Percentiles rank a stretch among this genome's conserved stretches.
phyloP scores from a whole-genome alignment of 208 protist species.

The Acanthamoeba culbertsoni region DNA sequence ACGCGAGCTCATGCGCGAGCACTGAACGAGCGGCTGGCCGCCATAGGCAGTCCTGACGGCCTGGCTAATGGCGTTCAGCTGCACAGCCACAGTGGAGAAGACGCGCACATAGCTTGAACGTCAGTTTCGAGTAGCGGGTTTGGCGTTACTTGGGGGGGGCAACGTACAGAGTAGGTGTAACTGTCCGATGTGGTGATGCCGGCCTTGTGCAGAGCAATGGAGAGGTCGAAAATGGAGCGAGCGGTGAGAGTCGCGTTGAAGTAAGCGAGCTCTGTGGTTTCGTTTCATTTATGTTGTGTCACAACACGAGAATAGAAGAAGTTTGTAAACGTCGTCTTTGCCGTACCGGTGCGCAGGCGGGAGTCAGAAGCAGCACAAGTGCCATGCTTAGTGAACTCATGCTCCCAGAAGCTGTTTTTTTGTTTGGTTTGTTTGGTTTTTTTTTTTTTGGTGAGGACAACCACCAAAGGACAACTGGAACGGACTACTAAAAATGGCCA shows the following conservation, averaged over 20 bases:
- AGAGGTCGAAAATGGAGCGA: background rate
- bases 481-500: too few species aligned
- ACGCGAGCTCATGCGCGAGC: background rate
- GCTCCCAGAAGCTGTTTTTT: conserved; percentile 55
- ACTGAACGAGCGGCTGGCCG: conserved; percentile 11
- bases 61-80: background rate
- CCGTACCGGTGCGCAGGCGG: background rate
- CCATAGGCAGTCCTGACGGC: conserved; percentile 17
- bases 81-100: background rate
- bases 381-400: conserved; percentile 57
- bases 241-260: conserved; percentile 33
- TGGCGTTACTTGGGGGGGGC: background rate
- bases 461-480: too few species aligned
- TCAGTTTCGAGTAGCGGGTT: background rate
- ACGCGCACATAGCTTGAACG: background rate
- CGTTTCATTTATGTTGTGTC: background rate
- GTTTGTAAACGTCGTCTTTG: too few species aligned
- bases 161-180: conserved; percentile 12
- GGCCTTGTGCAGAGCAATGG: background rate
- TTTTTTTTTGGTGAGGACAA: too few species aligned
- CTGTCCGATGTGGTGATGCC: background rate
- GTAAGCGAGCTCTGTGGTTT: background rate
- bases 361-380: conserved; percentile 27
- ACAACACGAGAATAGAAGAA: background rate
- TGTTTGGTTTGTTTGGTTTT: too few species aligned